Evolutionary conservation across 2,329 filamentous ascomycete species (phyloP).

Genomic region (Fusarium metavorans): DNA sequence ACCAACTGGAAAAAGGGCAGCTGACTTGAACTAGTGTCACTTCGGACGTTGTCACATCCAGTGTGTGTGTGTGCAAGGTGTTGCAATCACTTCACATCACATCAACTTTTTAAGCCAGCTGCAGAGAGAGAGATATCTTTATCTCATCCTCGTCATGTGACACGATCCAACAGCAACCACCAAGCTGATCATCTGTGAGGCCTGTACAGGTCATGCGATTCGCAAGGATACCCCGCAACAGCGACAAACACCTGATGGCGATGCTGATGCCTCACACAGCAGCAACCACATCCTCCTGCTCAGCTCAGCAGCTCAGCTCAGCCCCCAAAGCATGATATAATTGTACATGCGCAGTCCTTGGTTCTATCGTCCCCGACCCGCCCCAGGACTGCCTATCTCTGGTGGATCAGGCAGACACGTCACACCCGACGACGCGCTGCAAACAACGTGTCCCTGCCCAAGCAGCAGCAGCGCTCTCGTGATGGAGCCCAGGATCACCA

Average conservation of each 20-base stretch:
- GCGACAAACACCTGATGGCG: background rate
- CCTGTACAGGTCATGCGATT: conserved; percentile 18
- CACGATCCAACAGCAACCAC: conserved; percentile 13
- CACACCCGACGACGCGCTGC: conserved; percentile 18
- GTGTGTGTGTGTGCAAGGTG: background rate
- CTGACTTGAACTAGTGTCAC: background rate
- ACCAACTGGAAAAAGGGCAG: background rate
- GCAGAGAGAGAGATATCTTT: background rate
- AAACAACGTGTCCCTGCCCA: conserved; percentile 10
- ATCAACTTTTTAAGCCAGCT: background rate
- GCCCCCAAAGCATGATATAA: conserved; percentile 11
- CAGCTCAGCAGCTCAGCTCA: background rate
- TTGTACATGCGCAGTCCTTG: conserved; percentile 12
- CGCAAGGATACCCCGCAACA: conserved; percentile 1
- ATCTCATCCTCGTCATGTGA: conserved; percentile 28
- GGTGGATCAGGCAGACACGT: conserved; percentile 45
- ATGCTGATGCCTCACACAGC: background rate
- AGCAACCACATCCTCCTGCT: background rate
- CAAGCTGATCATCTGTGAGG: background rate
- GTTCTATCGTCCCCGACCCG: conserved; percentile 22
- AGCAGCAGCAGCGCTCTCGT: conserved; percentile 15
- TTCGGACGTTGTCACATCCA: background rate
- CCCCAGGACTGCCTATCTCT: conserved; percentile 13
- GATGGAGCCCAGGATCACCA: conserved; percentile 27
- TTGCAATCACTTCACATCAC: background rate